A percentile compares a stretch with the other conserved stretches of the same genome.
Conservation (phyloP, 805 yeast species). For the Suhomyces pyralidae region DNA sequence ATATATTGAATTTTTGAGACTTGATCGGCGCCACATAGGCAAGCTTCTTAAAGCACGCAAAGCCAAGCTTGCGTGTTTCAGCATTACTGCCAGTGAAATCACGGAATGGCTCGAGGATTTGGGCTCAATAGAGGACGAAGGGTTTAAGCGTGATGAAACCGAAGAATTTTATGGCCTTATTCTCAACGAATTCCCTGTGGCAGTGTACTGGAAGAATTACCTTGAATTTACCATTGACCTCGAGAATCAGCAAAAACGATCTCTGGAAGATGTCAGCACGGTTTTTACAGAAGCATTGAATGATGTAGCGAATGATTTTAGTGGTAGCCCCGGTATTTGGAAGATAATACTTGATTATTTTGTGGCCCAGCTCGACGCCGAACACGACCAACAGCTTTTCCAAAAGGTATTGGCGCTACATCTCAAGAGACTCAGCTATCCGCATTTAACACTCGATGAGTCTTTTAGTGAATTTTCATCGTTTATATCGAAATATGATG, state of each 20-base stretch:
- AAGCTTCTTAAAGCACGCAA: neutral
- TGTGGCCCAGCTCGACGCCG: slow-evolving; percentile 6
- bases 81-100: slow-evolving; percentile 10
- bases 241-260: neutral
- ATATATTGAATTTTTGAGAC: neutral
- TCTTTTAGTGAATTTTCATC: slow-evolving; percentile 40
- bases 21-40: neutral
- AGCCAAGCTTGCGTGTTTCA: slow-evolving; percentile 1
- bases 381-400: slow-evolving; percentile 6
- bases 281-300: slow-evolving; percentile 19
- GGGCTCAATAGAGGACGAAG: slow-evolving; percentile 9
- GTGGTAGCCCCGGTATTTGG: slow-evolving; percentile 20
- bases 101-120: slow-evolving; percentile 19
- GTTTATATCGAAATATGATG: slow-evolving; percentile 32
- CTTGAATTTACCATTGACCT: slow-evolving; percentile 12
- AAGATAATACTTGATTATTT: slow-evolving; percentile 8
- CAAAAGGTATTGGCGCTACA: slow-evolving; percentile 20
- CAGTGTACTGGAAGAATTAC: slow-evolving; percentile 19
- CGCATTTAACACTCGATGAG: slow-evolving; percentile 40
- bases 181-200: slow-evolving; percentile 19
- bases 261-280: slow-evolving; percentile 1
- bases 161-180: slow-evolving; percentile 15
- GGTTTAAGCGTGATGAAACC: slow-evolving; percentile 2
- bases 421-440: slow-evolving; percentile 32
- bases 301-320: slow-evolving; percentile 25